A percentile compares a stretch with the other conserved stretches of the same genome.
These are phyloP conservation scores for Nicotiana tabacum DNA, from an alignment of 257 asterid species.

Conservation along the genomic window DNA sequence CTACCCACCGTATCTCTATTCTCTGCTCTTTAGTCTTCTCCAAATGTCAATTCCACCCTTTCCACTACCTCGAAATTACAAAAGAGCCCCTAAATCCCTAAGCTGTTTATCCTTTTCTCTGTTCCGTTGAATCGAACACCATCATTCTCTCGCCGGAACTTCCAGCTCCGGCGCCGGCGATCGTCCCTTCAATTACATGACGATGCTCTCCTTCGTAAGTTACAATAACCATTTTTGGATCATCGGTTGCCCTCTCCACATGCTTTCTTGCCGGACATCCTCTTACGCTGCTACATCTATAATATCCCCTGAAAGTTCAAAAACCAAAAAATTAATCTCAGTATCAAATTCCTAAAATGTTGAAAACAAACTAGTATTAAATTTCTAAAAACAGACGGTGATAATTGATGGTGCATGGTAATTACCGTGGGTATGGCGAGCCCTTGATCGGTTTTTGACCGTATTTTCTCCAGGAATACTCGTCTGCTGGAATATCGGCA, in stretches of 20 bases:
- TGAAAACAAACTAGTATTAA: too few relatives aligned
- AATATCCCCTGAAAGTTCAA: neutral
- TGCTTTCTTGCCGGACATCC: conserved; percentile 9
- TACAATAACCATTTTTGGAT: neutral
- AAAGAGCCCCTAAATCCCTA: neutral
- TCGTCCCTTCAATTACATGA: neutral
- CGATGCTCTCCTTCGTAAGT: neutral
- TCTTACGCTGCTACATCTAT: neutral
- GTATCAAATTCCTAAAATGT: too few relatives aligned
- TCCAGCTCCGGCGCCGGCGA: neutral
- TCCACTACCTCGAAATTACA: too few relatives aligned
- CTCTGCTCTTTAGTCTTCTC: too few relatives aligned
- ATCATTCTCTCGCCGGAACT: neutral
- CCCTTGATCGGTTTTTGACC: conserved; percentile 44
- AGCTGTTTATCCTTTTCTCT: neutral
- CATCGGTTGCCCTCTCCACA: neutral
- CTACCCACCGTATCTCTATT: too few relatives aligned
- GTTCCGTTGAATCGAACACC: neutral
- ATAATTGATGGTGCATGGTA: neutral
- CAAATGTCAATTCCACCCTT: too few relatives aligned
- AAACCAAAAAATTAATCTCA: neutral
- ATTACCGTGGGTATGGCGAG: conserved; percentile 35
- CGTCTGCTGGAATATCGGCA: conserved; percentile 41
- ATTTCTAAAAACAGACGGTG: neutral
- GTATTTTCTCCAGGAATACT: conserved; percentile 42